Conservation (phyloP, 225 moss, liverwort and hornwort species). For the Marchantia polymorpha region DNA sequence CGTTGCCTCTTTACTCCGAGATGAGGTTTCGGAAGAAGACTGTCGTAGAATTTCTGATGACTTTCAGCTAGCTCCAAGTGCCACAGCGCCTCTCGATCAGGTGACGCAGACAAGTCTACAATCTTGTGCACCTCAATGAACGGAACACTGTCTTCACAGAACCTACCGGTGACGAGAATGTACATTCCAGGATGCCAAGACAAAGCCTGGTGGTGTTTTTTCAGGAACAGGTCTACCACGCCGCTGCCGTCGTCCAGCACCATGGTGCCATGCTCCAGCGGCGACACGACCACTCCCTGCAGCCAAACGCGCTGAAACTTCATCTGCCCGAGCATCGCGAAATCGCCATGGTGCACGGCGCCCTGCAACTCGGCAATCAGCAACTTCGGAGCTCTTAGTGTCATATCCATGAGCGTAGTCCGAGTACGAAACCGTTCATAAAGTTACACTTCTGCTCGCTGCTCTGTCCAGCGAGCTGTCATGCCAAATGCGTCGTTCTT, state of each 20-base stretch:
- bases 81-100: conserved; percentile 74
- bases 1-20: conserved; percentile 9
- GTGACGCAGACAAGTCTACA: conserved; percentile 65
- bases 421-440: too few relatives aligned
- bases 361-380: conserved; percentile 35
- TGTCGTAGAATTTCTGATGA: conserved; percentile 65
- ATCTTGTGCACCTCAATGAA: conserved; percentile 80
- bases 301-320: conserved; percentile 88
- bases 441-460: too few relatives aligned
- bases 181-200: conserved; percentile 60
- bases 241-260: conserved; percentile 76
- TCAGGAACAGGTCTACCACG: conserved; percentile 62
- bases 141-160: conserved; percentile 25
- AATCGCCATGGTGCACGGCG: conserved; percentile 10
- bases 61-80: conserved; percentile 81
- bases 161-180: conserved; percentile 46
- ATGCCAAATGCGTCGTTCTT: too few relatives aligned
- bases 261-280: conserved; percentile 50
- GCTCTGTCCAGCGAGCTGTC: too few relatives aligned
- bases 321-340: conserved; percentile 26
- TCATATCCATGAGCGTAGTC: conserved; percentile 31
- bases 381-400: conserved; percentile 34
- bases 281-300: conserved; percentile 64
- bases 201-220: conserved; percentile 34
- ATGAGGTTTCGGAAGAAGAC: conserved; percentile 23